Base-by-base conservation (phyloP, 495 filamentous ascomycete genomes). In the Glarea lozoyensis region DNA sequence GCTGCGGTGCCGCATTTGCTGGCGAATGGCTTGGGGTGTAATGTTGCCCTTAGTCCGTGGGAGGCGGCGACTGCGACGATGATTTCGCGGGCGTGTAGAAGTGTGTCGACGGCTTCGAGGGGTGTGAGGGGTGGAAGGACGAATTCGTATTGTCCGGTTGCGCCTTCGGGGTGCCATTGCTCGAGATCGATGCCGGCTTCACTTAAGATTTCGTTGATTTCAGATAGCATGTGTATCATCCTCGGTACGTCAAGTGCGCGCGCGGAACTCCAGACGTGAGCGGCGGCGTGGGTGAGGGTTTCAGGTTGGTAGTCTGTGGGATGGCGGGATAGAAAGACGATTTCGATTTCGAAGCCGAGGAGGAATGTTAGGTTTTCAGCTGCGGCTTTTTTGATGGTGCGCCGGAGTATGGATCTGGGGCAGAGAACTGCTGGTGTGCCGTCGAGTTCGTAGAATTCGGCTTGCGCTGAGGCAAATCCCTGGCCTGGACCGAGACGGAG, bases 311-410 rank as follows among this genome's bases (percentile, higher is more conserved):
- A 21, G 45, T 55, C 4, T 23, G 58, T 58, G 12, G 57, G 43
- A 29, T 52, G 45, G n/a, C 56, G 60, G 9, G 50, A 45, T 24
- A 92, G 57, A 45, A 93, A 80, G 4, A 86, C 67, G 15, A 95
- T 78, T 59, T 94, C 88, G 24, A 89, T 78, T 59, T 94, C 88
- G 52, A 89, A 90, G 3, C 88, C 88, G 20, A 85, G 55, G 1
- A 82, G 63, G 27, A 88, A 73, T 3, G 54, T 56, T 2, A 73
- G 50, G 17, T 62, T 59, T 19, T 72, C 53, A 24, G 75, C 62
- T 7, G 62, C 55, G 11, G 69, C 62, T 10, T 63, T 58, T n/a
- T 68, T 59, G 10, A 82, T 53, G 11, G 79, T 63, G 18, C 62
- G 62, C 2, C 67, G 61, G 29, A 85, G 62, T 22, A 76, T 48